Conservation (phyloP, 2,329 filamentous ascomycete species). For the Thermothelomyces thermophilus region DNA sequence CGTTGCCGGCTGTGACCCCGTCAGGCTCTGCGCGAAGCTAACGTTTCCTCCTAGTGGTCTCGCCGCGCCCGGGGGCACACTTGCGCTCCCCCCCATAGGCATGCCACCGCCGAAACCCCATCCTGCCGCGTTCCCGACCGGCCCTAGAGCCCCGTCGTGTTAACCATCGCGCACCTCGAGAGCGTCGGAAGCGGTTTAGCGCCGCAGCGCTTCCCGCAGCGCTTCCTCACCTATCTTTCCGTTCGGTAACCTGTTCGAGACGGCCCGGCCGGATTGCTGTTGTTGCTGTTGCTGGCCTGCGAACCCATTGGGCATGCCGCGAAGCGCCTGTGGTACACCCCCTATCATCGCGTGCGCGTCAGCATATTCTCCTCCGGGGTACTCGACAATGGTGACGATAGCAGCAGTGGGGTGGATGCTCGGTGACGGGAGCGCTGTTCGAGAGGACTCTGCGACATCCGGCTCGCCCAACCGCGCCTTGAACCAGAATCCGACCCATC, state of each 20-base stretch:
- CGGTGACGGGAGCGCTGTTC: not conserved
- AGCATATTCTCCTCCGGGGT: conserved; percentile 26
- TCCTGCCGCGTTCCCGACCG: conserved; percentile 46
- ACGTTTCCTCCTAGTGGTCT: conserved; percentile 53
- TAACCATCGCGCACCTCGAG: not conserved
- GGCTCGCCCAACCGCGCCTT: not conserved
- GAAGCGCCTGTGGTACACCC: conserved; percentile 55
- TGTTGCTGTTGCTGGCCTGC: conserved; percentile 53
- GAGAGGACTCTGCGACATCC: not conserved
- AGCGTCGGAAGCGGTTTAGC: conserved; percentile 24
- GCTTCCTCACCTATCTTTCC: conserved; percentile 54
- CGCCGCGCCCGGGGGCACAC: conserved; percentile 32
- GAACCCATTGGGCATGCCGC: conserved; percentile 56
- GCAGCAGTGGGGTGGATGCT: not conserved
- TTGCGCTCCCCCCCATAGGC: conserved; percentile 48
- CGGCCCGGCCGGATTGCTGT: conserved; percentile 47
- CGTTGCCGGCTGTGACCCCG: conserved; percentile 55
- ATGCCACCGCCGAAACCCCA: conserved; percentile 55
- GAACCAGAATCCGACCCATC: too few relatives aligned
- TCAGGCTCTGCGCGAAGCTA: conserved; percentile 61
- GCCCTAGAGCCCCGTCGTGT: conserved; percentile 16
- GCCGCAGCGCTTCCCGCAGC: not conserved
- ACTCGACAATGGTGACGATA: conserved; percentile 1
- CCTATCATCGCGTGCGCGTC: conserved; percentile 36
- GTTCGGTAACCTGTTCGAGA: conserved; percentile 55